Evolutionary conservation across 2,329 filamentous ascomycete genomes (phyloP).

Genomic region (Fusarium sp.): DNA sequence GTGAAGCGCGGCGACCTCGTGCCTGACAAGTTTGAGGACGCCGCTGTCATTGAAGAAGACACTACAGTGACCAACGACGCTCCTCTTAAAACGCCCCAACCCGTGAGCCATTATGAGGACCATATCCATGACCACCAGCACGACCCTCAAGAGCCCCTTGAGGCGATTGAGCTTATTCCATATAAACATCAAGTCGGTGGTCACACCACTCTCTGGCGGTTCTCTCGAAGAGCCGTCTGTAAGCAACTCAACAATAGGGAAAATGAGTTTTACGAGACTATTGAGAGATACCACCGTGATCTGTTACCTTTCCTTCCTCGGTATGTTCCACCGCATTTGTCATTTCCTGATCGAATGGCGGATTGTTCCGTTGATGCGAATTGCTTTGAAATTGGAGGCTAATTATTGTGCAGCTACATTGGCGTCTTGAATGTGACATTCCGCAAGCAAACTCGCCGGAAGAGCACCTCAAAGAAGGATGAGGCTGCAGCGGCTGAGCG

Average conservation of each 20-base stretch:
- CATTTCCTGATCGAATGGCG: neutral
- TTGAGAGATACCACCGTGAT: constrained; percentile 91
- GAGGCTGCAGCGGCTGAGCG: constrained; percentile 53
- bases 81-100: constrained; percentile 49
- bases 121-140: constrained; percentile 64
- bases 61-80: constrained; percentile 51
- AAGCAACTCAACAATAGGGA: constrained; percentile 98
- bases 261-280: constrained; percentile 98
- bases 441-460: constrained; percentile 81
- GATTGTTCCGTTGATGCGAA: constrained; percentile 17
- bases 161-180: constrained; percentile 94
- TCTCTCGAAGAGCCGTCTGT: constrained; percentile 94
- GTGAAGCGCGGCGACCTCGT: constrained; percentile 47
- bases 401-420: constrained; percentile 78
- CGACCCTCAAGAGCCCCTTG: constrained; percentile 72
- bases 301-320: constrained; percentile 91
- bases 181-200: constrained; percentile 98
- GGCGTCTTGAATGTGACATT: constrained; percentile 97
- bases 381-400: constrained; percentile 6
- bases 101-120: constrained; percentile 59
- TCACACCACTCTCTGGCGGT: constrained; percentile 95
- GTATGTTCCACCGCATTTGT: constrained; percentile 55
- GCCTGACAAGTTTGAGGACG: constrained; percentile 52
- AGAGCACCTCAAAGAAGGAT: constrained; percentile 65
- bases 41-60: constrained; percentile 55